Conservation (phyloP, 371 early-diverging fungal species). For the Mucor circinelloides region DNA sequence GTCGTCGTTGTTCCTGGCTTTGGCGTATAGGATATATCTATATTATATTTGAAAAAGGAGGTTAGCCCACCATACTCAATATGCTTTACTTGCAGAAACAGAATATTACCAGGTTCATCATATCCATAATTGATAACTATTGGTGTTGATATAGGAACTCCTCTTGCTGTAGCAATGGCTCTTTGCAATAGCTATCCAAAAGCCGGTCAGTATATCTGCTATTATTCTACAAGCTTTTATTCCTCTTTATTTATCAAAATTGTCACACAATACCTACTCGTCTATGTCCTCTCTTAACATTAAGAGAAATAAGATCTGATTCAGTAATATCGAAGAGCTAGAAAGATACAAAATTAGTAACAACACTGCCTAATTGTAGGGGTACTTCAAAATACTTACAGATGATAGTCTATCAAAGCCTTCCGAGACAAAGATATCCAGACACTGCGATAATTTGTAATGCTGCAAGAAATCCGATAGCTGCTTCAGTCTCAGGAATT, state of each 20-base stretch:
- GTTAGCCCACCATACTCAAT: neutral
- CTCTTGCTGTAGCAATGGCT: slow-evolving; percentile 41
- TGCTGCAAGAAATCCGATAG: slow-evolving; percentile 25
- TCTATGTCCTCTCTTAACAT: slow-evolving; percentile 55
- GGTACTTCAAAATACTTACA: slow-evolving; percentile 11
- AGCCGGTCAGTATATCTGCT: neutral
- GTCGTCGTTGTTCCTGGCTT: slow-evolving; percentile 12
- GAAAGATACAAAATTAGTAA: neutral
- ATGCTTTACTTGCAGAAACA: neutral
- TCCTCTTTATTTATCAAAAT: slow-evolving; percentile 2
- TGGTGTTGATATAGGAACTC: slow-evolving; percentile 30
- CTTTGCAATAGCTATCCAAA: slow-evolving; percentile 39
- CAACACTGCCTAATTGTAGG: neutral
- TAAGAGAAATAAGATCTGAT: slow-evolving; percentile 42
- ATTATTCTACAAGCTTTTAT: neutral
- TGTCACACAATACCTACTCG: slow-evolving; percentile 39
- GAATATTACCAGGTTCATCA: slow-evolving; percentile 18
- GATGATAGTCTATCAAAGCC: slow-evolving; percentile 38
- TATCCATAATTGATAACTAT: slow-evolving; percentile 22
- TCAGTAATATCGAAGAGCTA: slow-evolving; percentile 54
- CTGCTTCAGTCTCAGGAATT: slow-evolving; percentile 11
- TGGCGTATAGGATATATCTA: slow-evolving; percentile 13
- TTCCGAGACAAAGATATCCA: slow-evolving; percentile 33
- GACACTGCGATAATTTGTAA: slow-evolving; percentile 32
- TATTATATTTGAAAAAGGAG: neutral